A percentile compares a stretch with the other conserved stretches of the same genome.
Evolutionary conservation across 768 basidiomycete genomes (phyloP).

Genomic region (Collybiopsis luxurians): DNA sequence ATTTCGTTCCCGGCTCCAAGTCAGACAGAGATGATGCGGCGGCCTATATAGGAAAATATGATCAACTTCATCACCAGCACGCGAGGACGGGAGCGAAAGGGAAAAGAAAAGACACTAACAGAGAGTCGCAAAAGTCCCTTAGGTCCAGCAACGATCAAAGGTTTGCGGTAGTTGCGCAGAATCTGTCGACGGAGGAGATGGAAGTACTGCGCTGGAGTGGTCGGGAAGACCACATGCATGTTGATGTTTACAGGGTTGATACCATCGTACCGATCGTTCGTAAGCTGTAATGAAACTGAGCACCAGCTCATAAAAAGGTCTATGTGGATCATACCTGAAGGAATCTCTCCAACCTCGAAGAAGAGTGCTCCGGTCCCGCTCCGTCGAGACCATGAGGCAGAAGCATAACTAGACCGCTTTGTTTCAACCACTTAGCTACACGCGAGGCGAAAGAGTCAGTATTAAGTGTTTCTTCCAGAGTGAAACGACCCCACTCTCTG

Average conservation of each 20-base stretch:
- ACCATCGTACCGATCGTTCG: conserved; percentile 62
- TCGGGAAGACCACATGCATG: conserved; percentile 83
- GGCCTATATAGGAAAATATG: conserved; percentile 46
- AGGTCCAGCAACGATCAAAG: conserved; percentile 79
- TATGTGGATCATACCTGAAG: conserved; percentile 60
- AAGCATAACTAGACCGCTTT: conserved; percentile 83
- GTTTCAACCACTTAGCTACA: conserved; percentile 89
- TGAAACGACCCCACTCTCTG: conserved; percentile 66
- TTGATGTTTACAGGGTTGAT: conserved; percentile 57
- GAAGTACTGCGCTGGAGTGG: conserved; percentile 91
- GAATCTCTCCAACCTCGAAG: conserved; percentile 84
- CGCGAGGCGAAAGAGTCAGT: background rate
- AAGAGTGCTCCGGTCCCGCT: conserved; percentile 92
- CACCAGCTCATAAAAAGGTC: background rate
- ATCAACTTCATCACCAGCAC: background rate
- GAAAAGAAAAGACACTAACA: conserved; percentile 36
- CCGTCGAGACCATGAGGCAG: conserved; percentile 91
- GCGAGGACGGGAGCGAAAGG: background rate
- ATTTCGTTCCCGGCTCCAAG: conserved; percentile 54
- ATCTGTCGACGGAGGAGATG: conserved; percentile 89
- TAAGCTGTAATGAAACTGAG: conserved; percentile 46
- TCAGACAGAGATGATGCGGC: conserved; percentile 69
- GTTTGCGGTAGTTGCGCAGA: conserved; percentile 82
- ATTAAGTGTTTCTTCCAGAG: background rate
- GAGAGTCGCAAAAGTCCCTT: conserved; percentile 79